Evolutionary conservation across 208 protist genomes (phyloP), one percentile per base, ranked within the genome.

Genomic region (Crithidia acanthocephali): DNA sequence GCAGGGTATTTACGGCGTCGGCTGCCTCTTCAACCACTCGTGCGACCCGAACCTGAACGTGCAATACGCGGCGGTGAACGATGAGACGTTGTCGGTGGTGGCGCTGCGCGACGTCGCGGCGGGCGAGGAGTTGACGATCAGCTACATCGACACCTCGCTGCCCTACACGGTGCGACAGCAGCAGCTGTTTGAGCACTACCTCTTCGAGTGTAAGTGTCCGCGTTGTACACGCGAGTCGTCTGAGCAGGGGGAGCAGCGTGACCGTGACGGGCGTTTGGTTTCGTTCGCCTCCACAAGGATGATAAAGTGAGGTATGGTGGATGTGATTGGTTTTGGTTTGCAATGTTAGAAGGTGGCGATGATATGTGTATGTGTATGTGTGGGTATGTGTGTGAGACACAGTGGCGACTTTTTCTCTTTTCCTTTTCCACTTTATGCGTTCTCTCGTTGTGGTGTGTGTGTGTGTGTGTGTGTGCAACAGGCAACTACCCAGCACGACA

Each of bases 21-120:
- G 84, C 25, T 87, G 76, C 51, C 83, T 92, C 58, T 91, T 93
- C 61, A 95, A 92, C 51, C 91, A 95, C 66, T 85, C 77, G 18
- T 95, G 91, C 53, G 84, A 88, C 18, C 84, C 91, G 13, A 95
- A 93, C 65, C 16, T 93, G 15, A 69, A 83, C 50, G 86, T 92
- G 40, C 58, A 84, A 23, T 87, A 92, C 74, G 63, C 69, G n/a
- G 33, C 22, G 10, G 42, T 25, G 40, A 81, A 81, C 47, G 84
- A 95, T 66, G 91, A 90, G 69, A 91, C 76, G 51, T 76, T 95
- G 27, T 35, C 74, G 13, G 84, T 85, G n/a, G 58, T 75, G 42
- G 77, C 86, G n/a, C 76, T 92, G 45, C 83, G 87, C 20, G 83
- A 92, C 57, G 80, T 90, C 48, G 63, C 58, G 15, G 63, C 61